Conservation (phyloP, 2,329 filamentous ascomycete genomes). For the Zasmidium angulare region DNA sequence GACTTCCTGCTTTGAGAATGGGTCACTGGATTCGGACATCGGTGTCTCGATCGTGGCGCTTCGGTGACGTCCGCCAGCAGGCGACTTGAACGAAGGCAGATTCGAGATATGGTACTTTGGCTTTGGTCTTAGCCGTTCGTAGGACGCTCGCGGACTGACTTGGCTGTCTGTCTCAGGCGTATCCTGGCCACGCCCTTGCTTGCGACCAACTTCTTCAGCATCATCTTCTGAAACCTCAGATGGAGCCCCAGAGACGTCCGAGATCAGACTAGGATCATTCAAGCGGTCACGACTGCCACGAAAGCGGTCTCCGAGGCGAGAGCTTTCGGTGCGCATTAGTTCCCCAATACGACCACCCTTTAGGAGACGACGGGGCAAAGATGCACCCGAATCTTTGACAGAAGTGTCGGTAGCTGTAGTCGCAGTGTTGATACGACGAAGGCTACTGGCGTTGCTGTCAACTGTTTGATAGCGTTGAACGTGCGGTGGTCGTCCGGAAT, state of each 20-base stretch:
- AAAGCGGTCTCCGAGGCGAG: conserved; percentile 61
- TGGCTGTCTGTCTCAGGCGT: conserved; percentile 29
- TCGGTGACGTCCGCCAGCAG: conserved; percentile 34
- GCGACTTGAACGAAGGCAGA: conserved; percentile 54
- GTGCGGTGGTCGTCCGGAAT: conserved; percentile 38
- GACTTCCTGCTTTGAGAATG: conserved; percentile 45
- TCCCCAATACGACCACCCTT: conserved; percentile 74
- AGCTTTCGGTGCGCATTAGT: conserved; percentile 65
- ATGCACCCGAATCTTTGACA: conserved; percentile 47
- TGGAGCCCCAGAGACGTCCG: conserved; percentile 45
- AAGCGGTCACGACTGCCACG: conserved; percentile 55
- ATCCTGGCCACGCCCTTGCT: conserved; percentile 18
- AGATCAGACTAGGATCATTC: conserved; percentile 42
- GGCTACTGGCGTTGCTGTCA: conserved; percentile 50
- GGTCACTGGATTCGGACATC: conserved; percentile 34
- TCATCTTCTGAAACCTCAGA: conserved; percentile 52
- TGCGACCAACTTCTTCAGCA: conserved; percentile 32
- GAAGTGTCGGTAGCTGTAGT: conserved; percentile 10
- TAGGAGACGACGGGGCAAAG: conserved; percentile 68
- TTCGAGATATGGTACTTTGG: conserved; percentile 45
- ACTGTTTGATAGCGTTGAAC: conserved; percentile 38
- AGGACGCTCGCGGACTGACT: conserved; percentile 37
- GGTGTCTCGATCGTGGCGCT: conserved; percentile 11
- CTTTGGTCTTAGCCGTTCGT: conserved; percentile 37
- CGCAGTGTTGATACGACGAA: conserved; percentile 26